Conservation (phyloP, 495 filamentous ascomycete genomes). For the Penicillium waksmanii region DNA sequence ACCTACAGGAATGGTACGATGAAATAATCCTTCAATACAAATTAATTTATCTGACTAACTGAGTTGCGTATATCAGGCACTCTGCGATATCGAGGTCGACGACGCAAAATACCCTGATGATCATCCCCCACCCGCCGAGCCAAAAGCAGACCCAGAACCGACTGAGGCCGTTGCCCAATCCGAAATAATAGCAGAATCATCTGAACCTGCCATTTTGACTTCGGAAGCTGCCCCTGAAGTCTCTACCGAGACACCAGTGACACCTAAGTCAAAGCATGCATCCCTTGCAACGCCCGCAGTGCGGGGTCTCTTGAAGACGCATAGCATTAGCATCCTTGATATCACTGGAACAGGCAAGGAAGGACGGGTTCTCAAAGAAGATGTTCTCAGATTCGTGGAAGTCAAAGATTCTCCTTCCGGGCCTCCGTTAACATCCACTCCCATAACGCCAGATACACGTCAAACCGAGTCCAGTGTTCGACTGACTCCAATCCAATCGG, state of each 20-base stretch:
- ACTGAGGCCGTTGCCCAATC: conserved; percentile 24
- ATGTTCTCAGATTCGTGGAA: conserved; percentile 74
- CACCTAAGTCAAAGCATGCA: conserved; percentile 56
- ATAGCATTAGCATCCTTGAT: conserved; percentile 73
- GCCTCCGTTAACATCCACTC: neutral
- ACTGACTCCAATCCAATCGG: conserved; percentile 77
- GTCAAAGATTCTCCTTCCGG: conserved; percentile 26
- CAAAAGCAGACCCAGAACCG: conserved; percentile 35
- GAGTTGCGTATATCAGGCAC: conserved; percentile 36
- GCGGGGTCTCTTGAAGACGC: conserved; percentile 79
- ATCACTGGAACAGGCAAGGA: conserved; percentile 87
- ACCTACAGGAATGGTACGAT: conserved; percentile 74
- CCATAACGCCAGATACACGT: conserved; percentile 29
- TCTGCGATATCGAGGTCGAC: conserved; percentile 61
- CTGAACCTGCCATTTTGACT: conserved; percentile 13
- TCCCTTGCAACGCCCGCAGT: conserved; percentile 90
- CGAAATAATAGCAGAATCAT: conserved; percentile 22
- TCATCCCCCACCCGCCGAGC: conserved; percentile 39
- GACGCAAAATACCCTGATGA: conserved; percentile 62
- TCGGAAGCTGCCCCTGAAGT: neutral
- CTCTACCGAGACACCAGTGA: conserved; percentile 1
- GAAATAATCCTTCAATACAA: neutral
- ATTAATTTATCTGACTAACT: conserved; percentile 8
- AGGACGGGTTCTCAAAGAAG: conserved; percentile 90
- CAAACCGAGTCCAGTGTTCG: conserved; percentile 68